Conservation (phyloP, 495 filamentous ascomycete species). For the Podospora appendiculata region DNA sequence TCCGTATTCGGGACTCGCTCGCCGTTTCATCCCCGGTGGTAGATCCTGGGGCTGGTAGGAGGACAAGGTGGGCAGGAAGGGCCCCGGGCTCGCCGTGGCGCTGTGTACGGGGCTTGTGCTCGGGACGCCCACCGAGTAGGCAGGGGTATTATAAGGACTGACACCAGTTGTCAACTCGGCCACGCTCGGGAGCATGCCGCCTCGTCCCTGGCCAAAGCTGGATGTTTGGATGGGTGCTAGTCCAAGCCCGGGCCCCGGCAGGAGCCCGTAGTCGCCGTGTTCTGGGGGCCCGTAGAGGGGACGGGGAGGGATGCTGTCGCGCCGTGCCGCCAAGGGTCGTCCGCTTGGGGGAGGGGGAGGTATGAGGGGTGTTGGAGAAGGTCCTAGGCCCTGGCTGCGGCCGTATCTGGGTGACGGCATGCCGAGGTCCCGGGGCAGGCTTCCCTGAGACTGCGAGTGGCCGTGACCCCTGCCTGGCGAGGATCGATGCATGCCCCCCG, state of each 20-base stretch:
- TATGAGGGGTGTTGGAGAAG: slow-evolving; percentile 7
- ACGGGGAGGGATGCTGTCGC: slow-evolving; percentile 38
- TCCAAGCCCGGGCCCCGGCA: slow-evolving; percentile 19
- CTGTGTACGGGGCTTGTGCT: slow-evolving; percentile 29
- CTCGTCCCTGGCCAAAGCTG: slow-evolving; percentile 12
- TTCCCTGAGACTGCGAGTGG: slow-evolving; percentile 43
- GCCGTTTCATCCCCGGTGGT: slow-evolving; percentile 19
- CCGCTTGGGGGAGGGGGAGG: slow-evolving; percentile 14
- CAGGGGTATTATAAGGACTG: slow-evolving; percentile 45
- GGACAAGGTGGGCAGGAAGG: slow-evolving; percentile 28
- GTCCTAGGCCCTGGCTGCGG: slow-evolving; percentile 12
- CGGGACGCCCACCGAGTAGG: slow-evolving; percentile 35
- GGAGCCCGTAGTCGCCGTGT: too few species aligned
- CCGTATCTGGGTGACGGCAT: slow-evolving; percentile 29
- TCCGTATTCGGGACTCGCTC: slow-evolving; percentile 32
- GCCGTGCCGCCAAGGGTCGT: slow-evolving; percentile 27
- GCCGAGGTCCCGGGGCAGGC: slow-evolving; percentile 30
- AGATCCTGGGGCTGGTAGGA: slow-evolving; percentile 23
- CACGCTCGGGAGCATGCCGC: slow-evolving; percentile 41
- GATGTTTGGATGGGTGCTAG: slow-evolving; percentile 38
- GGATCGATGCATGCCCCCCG: slow-evolving; percentile 28
- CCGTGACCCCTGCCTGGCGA: slow-evolving; percentile 29
- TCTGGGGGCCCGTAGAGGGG: slow-evolving; percentile 25
- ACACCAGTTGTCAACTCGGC: slow-evolving; percentile 49
- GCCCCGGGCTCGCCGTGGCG: slow-evolving; percentile 35